Percentiles rank a stretch among this genome's conserved stretches.
phyloP scores from a whole-genome alignment of 441 rosid species.

The Caryocar brasiliense region DNA sequence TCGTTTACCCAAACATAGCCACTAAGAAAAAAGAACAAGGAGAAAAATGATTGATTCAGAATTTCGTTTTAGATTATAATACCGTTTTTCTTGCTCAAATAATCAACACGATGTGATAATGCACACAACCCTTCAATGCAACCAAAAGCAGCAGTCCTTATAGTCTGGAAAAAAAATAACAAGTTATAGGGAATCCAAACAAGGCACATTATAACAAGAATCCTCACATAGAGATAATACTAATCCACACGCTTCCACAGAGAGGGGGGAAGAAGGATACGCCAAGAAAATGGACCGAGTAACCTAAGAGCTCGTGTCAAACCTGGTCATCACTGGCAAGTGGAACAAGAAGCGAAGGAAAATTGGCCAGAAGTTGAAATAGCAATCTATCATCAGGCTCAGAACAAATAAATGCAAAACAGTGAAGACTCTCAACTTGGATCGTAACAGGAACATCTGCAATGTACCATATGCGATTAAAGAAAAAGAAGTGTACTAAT shows the following conservation, averaged over 20 bases:
- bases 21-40: conserved; percentile 3
- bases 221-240: too few species aligned
- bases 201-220: too few species aligned
- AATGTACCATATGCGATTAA: too few species aligned
- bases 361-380: conserved; percentile 55
- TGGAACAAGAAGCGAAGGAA: conserved; percentile 77
- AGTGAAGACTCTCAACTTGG: conserved; percentile 74
- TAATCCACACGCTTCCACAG: background rate
- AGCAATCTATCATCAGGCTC: conserved; percentile 46
- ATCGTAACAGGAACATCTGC: conserved; percentile 57
- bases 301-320: conserved; percentile 4
- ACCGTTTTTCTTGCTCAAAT: conserved; percentile 91
- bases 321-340: conserved; percentile 72
- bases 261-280: background rate
- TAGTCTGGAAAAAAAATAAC: conserved; percentile 43
- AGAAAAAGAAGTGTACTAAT: too few species aligned
- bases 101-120: conserved; percentile 46
- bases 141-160: conserved; percentile 64
- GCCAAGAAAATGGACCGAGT: background rate
- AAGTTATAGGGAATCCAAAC: conserved; percentile 1
- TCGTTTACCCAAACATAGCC: conserved; percentile 14
- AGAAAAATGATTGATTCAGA: background rate
- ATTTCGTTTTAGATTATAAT: too few species aligned
- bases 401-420: conserved; percentile 59
- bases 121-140: conserved; percentile 63